Base-by-base conservation (phyloP, 1,284 basidiomycete genomes). In the Dichomitus squalens region DNA sequence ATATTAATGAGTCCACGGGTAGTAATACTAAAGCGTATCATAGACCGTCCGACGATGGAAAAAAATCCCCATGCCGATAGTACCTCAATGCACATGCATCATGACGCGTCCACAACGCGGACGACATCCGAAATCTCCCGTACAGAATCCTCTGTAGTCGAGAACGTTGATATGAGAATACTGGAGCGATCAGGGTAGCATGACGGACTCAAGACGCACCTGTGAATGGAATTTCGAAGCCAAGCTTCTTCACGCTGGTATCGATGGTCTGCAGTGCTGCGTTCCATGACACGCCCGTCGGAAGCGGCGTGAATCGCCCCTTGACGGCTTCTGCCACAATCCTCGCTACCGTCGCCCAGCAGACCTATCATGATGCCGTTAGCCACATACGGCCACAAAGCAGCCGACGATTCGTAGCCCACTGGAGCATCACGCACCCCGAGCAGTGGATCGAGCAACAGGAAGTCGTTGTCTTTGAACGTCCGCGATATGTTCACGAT, bases 401-500 rank as follows among this genome's bases (percentile, higher is more conserved):
- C n/a, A n/a, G n/a, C n/a, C n/a, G n/a, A n/a, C n/a, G n/a, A n/a
- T n/a, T n/a, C n/a, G n/a, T n/a, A n/a, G n/a, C n/a, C n/a, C n/a
- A n/a, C n/a, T n/a, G n/a, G n/a, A n/a, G n/a, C n/a, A n/a, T n/a
- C n/a, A 59, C 66, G 23, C 36, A 68, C 66, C 55, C 66, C 66
- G 14, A 68, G 55, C 2, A 68, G 53, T 29, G 66, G 66, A 21
- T 66, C 65, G 3, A 68, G 54, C 41, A 64, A 29, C 23, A 63
- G 53, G 34, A 61, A 65, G 23, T 68, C 66, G 31, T 64, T 61
- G 46, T 65, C 65, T 55, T 64, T 64, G 57, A 68, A 64, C 31
- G 60, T 58, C 39, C 61, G 55, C 21, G 66, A 64, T 31, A 66
- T 54, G 41, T 56, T 59, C 34, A 68, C 63, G 49, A 68, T 56